Evolutionary conservation across 768 basidiomycete species (phyloP).

Genomic region (Mycena amicta): DNA sequence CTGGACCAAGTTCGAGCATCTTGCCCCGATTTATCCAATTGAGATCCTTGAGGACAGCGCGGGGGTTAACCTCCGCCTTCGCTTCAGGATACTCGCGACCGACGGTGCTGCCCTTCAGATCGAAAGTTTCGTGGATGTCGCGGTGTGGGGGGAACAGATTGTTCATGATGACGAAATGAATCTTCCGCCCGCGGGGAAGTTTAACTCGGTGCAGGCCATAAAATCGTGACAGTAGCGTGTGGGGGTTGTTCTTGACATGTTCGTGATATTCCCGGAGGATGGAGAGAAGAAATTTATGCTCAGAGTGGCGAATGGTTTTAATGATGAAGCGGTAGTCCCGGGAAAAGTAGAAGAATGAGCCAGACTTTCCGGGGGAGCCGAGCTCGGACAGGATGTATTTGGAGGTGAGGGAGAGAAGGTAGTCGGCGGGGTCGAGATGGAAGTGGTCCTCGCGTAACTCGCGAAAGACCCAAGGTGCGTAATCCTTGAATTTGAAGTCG

Average conservation of each 20-base stretch:
- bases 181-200: constrained; percentile 89
- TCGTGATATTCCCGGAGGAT: constrained; percentile 84
- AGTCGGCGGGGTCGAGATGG: constrained; percentile 95
- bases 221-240: constrained; percentile 91
- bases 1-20: constrained; percentile 88
- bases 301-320: constrained; percentile 94
- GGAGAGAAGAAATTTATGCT: constrained; percentile 89
- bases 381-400: constrained; percentile 98
- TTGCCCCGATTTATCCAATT: constrained; percentile 90
- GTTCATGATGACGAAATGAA: constrained; percentile 99
- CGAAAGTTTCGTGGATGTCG: constrained; percentile 97
- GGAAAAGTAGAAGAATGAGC: constrained; percentile 99
- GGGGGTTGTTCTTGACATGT: constrained; percentile 88
- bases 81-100: constrained; percentile 88
- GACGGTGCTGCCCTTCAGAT: constrained; percentile 93
- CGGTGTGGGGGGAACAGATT: constrained; percentile 97
- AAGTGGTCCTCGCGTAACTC: constrained; percentile 93
- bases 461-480: constrained; percentile 97
- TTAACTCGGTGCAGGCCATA: constrained; percentile 98
- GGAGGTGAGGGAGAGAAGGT: constrained; percentile 92
- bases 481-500: constrained; percentile 99
- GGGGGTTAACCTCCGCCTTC: constrained; percentile 74
- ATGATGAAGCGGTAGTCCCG: constrained; percentile 99
- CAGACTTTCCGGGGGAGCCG: constrained; percentile 97
- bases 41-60: constrained; percentile 91